Evolutionary conservation across 1,284 basidiomycete species (phyloP), one percentile per base, ranked within the genome.

Genomic region (Trichosporon sp.): DNA sequence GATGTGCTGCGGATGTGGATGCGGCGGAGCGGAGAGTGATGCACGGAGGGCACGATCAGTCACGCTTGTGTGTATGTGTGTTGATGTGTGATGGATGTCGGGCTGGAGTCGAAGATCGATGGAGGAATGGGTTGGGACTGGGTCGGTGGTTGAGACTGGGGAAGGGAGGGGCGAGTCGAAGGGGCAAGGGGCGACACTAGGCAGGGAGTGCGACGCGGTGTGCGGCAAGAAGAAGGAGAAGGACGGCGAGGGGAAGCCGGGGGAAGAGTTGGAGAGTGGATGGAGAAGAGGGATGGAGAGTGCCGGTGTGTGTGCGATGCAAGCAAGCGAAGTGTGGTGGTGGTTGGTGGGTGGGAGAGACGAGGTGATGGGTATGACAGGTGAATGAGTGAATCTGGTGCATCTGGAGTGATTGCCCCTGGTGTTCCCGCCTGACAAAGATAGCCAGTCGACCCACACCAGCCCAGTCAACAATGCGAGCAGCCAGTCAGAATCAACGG

Each of bases 381-480:
- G 37, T 7, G 6, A 26, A 26, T 26, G 63, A 4, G 38, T 14
- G 38, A 65, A 5, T 40, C 4, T 35, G 64, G 64, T 11, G 31
- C 35, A 63, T 63, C 59, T 63, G 59, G 59, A 16, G 59, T 31
- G 35, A 31, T 31, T 37, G 59, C 59, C 59, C 59, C 59, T 63
- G 59, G 59, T 21, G 59, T 63, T 63, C 59, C 59, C 59, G 59
- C 59, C 59, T 63, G 31, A 35, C 31, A 63, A 63, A 63, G 59
- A 63, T 35, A n/a, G 31, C 32, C 59, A 35, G 12, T 54, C 51
- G 51, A 26, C 51, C 51, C n/a, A 26, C 51, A 16, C 14, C 51
- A 26, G 26, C 5, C 51, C 51, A 19, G 21, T 54, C 51, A 54
- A 54, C 51, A 19, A 19, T 19, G 51, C 51, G 51, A 54, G 51